Conservation (phyloP, 257 asterid genomes). For the Solanum sitiens region DNA sequence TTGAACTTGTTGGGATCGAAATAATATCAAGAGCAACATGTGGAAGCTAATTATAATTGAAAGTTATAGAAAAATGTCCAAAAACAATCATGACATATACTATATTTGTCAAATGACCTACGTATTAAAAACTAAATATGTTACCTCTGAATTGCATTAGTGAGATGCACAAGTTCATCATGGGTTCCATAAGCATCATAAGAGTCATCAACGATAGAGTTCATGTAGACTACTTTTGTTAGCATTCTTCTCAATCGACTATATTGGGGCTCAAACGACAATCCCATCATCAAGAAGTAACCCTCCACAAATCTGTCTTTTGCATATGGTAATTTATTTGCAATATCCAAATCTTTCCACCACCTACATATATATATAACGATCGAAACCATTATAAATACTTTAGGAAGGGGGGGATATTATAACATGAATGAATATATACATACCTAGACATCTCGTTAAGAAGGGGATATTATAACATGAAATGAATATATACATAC, state of each 20-base stretch:
- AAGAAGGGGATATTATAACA: not conserved
- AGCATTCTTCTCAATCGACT: not conserved
- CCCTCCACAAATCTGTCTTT: slow-evolving; percentile 28
- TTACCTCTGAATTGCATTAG: not conserved
- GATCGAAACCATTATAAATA: no score
- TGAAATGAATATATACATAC: not conserved
- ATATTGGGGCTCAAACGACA: slow-evolving; percentile 22
- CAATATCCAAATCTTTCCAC: slow-evolving; percentile 22
- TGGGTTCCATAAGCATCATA: not conserved
- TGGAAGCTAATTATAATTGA: not conserved
- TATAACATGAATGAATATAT: not conserved
- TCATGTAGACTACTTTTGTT: slow-evolving; percentile 2
- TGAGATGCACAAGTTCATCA: not conserved
- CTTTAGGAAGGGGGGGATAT: not conserved
- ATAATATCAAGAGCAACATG: no score
- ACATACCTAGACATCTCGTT: not conserved
- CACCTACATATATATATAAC: not conserved
- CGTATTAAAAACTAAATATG: not conserved
- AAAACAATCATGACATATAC: no score
- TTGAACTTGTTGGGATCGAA: not conserved
- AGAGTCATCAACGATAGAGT: not conserved
- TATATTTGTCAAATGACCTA: not conserved
- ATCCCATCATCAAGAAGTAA: slow-evolving; percentile 14
- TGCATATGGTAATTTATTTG: slow-evolving; percentile 5
- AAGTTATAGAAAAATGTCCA: not conserved